Evolutionary conservation across 169 alveolate genomes (phyloP).

Genomic region (Plasmodium gonderi): DNA sequence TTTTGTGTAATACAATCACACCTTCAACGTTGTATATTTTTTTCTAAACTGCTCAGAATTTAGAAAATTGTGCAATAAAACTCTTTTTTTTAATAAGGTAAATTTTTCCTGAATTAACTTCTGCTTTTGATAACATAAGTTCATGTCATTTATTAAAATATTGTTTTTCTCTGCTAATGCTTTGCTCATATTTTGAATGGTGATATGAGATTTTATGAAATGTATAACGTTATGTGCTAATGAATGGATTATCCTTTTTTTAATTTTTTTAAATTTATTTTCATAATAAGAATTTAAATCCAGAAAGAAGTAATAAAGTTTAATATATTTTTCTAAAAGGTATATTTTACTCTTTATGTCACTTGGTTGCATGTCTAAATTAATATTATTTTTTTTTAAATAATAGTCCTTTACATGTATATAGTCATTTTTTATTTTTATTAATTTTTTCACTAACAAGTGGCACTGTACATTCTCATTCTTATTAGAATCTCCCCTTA

Average conservation of each 20-base stretch:
- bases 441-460: slow-evolving; percentile 35
- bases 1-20: neutral
- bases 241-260: slow-evolving; percentile 13
- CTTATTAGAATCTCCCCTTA: slow-evolving; percentile 1
- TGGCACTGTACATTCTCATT: slow-evolving; percentile 15
- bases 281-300: slow-evolving; percentile 53
- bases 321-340: slow-evolving; percentile 14
- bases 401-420: slow-evolving; percentile 62
- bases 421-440: slow-evolving; percentile 68
- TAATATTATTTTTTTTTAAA: slow-evolving; percentile 40
- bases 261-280: slow-evolving; percentile 53
- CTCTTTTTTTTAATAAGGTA: slow-evolving; percentile 8
- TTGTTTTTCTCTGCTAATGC: slow-evolving; percentile 18
- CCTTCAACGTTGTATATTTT: neutral
- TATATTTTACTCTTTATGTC: neutral
- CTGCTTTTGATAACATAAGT: slow-evolving; percentile 39
- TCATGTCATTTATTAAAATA: neutral
- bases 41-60: neutral
- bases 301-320: slow-evolving; percentile 32
- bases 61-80: neutral
- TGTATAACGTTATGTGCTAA: slow-evolving; percentile 26
- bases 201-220: neutral
- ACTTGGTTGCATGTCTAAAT: neutral
- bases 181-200: slow-evolving; percentile 31
- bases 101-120: slow-evolving; percentile 31